Evolutionary conservation across 345 rosid genomes (phyloP).

Genomic region (Sisymbrium altissimum): DNA sequence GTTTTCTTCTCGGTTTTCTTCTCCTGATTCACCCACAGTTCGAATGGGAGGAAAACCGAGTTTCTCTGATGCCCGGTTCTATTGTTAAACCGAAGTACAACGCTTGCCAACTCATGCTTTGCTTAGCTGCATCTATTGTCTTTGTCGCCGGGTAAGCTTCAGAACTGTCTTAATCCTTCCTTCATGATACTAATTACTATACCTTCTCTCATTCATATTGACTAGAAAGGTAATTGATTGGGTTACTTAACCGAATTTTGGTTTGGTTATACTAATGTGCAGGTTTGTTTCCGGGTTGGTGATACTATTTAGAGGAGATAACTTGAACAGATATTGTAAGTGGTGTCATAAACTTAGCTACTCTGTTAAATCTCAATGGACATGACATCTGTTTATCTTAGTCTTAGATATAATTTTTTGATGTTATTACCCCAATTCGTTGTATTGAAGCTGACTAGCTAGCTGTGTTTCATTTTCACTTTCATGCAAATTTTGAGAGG

Average conservation of each 20-base stretch:
- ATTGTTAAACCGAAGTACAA: constrained; percentile 63
- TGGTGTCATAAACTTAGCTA: constrained; percentile 96
- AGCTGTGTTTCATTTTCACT: too few relatives aligned
- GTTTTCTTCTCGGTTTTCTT: constrained; percentile 68
- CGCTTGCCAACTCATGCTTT: constrained; percentile 64
- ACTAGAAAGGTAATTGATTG: neutral
- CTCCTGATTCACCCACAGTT: constrained; percentile 71
- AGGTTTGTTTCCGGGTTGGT: constrained; percentile 70
- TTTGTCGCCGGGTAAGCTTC: constrained; percentile 62
- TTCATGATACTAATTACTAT: neutral
- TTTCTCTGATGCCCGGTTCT: constrained; percentile 51
- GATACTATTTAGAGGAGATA: constrained; percentile 71
- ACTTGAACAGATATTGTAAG: constrained; percentile 72
- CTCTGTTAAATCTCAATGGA: constrained; percentile 66
- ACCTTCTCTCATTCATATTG: neutral
- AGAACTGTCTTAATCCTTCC: neutral
- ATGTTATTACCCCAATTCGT: neutral
- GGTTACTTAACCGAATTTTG: neutral
- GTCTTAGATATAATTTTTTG: neutral
- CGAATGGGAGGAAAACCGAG: constrained; percentile 56
- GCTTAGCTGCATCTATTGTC: constrained; percentile 43
- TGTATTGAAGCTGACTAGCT: neutral
- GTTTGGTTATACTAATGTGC: constrained; percentile 22
- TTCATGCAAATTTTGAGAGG: too few relatives aligned
- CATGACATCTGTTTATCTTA: constrained; percentile 32